phyloP scores from a whole-genome alignment of 306 rosid genomes.

The Heteromeles arbutifolia region DNA sequence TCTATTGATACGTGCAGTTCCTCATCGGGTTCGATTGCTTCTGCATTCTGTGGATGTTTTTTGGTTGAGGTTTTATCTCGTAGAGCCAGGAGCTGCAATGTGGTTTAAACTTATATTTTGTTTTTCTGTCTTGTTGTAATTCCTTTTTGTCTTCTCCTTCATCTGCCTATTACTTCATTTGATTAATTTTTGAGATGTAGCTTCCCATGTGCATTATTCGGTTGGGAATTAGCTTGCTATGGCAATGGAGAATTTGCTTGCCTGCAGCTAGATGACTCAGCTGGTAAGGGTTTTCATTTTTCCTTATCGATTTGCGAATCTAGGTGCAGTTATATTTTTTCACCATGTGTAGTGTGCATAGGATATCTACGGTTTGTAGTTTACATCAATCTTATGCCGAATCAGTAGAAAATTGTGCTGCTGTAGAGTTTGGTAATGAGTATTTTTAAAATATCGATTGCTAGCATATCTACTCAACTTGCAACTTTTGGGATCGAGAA shows the following conservation, averaged over 20 bases:
- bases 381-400: background rate
- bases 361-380: background rate
- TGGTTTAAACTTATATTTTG: background rate
- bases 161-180: background rate
- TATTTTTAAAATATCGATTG: background rate
- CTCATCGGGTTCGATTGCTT: too few relatives aligned
- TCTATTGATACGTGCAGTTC: too few relatives aligned
- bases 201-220: background rate
- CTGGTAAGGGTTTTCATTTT: constrained; percentile 6
- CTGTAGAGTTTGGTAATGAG: background rate
- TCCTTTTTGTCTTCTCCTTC: background rate
- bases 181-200: background rate
- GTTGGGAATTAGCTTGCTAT: constrained; percentile 2
- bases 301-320: background rate
- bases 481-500: background rate
- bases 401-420: background rate
- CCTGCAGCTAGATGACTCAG: background rate
- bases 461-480: background rate
- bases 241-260: background rate
- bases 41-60: too few relatives aligned
- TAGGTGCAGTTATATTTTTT: background rate
- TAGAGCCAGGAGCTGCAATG: background rate
- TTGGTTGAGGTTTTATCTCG: too few relatives aligned
- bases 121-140: background rate
- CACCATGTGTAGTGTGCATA: background rate